Base-by-base conservation (phyloP, 2,329 filamentous ascomycete species). In the Didymella arachidicola region DNA sequence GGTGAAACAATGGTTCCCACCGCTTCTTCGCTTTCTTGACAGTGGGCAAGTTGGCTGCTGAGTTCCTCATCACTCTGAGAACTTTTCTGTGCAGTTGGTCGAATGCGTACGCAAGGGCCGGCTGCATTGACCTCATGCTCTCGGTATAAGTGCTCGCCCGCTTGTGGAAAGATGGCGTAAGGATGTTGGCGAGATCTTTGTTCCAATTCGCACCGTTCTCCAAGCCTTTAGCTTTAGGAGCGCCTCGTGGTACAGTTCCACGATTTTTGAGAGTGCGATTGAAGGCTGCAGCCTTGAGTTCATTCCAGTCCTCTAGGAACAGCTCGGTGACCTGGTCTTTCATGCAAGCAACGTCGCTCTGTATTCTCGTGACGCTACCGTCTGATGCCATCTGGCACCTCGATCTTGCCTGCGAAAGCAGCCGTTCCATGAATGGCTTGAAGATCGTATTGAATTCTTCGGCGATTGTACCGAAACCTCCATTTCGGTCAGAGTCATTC, bases 161-260 rank as follows among this genome's bases (percentile, higher is more conserved):
- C 8, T 47, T 63, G 4, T 50, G 19, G 8, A 71, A 64, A 0
- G 46, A 54, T 2, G 64, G 53, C 10, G 50, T 42, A 0, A 72
- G 36, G 2, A 66, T 57, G 7, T 18, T 39, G 0, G 65, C 60
- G 1, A 71, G 51, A 2, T 69, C 66, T 8, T 29, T 36, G 38
- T 69, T 70, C 66, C 65, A 70, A 22, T 70, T 55, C 19, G 51
- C 57, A 3, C 59, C 57, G 0, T 63, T 19, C 29, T 70, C 61
- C 0, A 70, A 43, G 2, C 67, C 68, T 38, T 57, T 62, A 2
- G 69, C 69, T 10, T 59, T 58, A 1, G 68, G 70, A 0, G 53
- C 43, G 0, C 63, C 64, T 14, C 60, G 32, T 1, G 38, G 53
- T 4, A 34, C 32, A 34, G 32, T 34, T 5, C 32, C 32, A 4